A percentile compares a stretch with the other conserved stretches of the same genome.
Conservation (phyloP, 257 asterid genomes). For the Craterostigma plantagineum region DNA sequence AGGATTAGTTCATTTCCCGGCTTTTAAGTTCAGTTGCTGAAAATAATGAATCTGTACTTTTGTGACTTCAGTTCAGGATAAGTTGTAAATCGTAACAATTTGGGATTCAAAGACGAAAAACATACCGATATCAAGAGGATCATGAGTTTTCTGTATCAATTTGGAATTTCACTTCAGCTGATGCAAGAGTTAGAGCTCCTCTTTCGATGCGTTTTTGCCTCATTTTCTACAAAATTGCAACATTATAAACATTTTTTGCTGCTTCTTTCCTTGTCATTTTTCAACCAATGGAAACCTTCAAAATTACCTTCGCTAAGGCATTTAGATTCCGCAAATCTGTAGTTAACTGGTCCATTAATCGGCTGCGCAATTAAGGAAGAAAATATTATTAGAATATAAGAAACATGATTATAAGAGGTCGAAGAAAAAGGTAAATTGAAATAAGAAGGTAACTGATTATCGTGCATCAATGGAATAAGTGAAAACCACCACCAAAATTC, state of each 20-base stretch:
- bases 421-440: no score
- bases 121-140: conserved; percentile 96
- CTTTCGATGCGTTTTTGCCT: conserved; percentile 91
- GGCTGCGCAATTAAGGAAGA: conserved; percentile 38
- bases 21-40: no score
- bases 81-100: background rate
- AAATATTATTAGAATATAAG: conserved; percentile 1
- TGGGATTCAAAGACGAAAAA: conserved; percentile 6
- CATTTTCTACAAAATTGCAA: conserved; percentile 53
- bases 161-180: conserved; percentile 97
- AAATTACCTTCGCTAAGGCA: conserved; percentile 70
- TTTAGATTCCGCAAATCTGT: conserved; percentile 87
- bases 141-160: conserved; percentile 98
- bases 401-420: no score
- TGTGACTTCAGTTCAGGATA: no score
- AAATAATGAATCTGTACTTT: no score
- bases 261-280: background rate
- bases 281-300: conserved; percentile 4
- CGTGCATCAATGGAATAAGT: no score
- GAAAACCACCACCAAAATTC: no score
- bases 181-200: conserved; percentile 98
- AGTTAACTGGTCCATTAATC: conserved; percentile 79
- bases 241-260: conserved; percentile 5
- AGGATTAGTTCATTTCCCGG: no score
- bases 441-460: no score